Conservation (phyloP, 2,329 filamentous ascomycete genomes). For the Albifimbria verrucaria region DNA sequence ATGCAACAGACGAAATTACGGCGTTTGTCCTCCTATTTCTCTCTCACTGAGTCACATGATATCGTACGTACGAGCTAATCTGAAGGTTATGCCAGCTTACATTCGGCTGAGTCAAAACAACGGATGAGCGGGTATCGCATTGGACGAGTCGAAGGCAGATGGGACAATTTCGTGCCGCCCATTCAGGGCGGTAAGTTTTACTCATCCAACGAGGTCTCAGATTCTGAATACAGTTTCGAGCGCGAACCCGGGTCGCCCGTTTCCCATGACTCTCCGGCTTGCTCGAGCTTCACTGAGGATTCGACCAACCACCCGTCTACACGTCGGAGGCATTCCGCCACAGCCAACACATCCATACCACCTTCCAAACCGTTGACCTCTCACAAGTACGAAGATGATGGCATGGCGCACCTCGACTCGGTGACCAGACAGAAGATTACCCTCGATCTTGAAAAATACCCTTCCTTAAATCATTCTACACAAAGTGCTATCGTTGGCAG, state of each 20-base stretch:
- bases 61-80: background rate
- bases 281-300: too few species aligned
- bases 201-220: slow-evolving; percentile 32
- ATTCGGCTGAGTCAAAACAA: slow-evolving; percentile 72
- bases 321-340: too few species aligned
- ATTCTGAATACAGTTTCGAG: slow-evolving; percentile 30
- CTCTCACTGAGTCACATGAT: background rate
- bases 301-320: too few species aligned
- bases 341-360: too few species aligned
- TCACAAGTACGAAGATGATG: slow-evolving; percentile 44
- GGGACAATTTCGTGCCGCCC: slow-evolving; percentile 86
- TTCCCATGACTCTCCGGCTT: slow-evolving; percentile 61
- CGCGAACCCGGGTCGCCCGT: slow-evolving; percentile 8
- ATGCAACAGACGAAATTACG: slow-evolving; percentile 92
- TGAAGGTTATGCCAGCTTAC: slow-evolving; percentile 54
- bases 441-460: slow-evolving; percentile 77
- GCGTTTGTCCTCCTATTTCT: slow-evolving; percentile 54
- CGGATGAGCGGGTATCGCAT: slow-evolving; percentile 82
- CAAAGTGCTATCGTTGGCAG: slow-evolving; percentile 75
- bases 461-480: slow-evolving; percentile 66
- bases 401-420: slow-evolving; percentile 66
- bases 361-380: too few species aligned
- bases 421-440: slow-evolving; percentile 72
- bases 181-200: slow-evolving; percentile 85
- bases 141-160: slow-evolving; percentile 74